Evolutionary conservation across 306 rosid species (phyloP), one percentile per base, ranked within the genome.

Genomic region (Trifolium subterraneum): DNA sequence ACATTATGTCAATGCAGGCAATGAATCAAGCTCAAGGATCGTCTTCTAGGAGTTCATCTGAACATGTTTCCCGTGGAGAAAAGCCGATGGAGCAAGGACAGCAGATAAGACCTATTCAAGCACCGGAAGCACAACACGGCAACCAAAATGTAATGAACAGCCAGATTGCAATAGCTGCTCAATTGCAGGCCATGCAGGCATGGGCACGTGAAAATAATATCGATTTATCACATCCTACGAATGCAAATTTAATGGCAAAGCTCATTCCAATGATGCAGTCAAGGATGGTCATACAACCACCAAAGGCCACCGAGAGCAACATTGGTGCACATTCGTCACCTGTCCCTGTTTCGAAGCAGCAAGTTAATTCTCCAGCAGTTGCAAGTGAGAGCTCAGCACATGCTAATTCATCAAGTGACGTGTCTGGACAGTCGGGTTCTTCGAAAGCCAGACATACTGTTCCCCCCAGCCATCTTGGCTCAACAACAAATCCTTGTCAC

Each of bases 181-280:
- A 92, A 81, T 82, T 90, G 84, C 99, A 92, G 81, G 93, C 93
- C 9, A 70, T 92, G 87, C 97, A 95, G 75, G 92, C 93, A 41
- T 92, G 97, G 97, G 97, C 93, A 45, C 85, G 86, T 15, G 99
- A 92, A 45, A 86, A 77, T 60, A 90, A 90, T 77, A 87, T 95
- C 64, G 99, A 95, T 84, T 93, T 88, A 71, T 87, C 93, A 36
- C 89, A 83, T 82, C 99, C 98, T 67, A 86, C 88, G 51, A 89
- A 90, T 87, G 97, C 91, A 38, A 84, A 84, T 80, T 51, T 95
- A 80, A 78, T 92, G 87, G 84, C 89, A 3, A 97, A 95, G 78
- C 84, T 95, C 72, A 75, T 92, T 80, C 98, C 92, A 38, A 35
- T 87, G 72, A 77, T 88, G 87, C 98, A 90, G 70, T 73, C 99